phyloP scores from a whole-genome alignment of 1,139 yeast species.

The Blastobotrys apis region DNA sequence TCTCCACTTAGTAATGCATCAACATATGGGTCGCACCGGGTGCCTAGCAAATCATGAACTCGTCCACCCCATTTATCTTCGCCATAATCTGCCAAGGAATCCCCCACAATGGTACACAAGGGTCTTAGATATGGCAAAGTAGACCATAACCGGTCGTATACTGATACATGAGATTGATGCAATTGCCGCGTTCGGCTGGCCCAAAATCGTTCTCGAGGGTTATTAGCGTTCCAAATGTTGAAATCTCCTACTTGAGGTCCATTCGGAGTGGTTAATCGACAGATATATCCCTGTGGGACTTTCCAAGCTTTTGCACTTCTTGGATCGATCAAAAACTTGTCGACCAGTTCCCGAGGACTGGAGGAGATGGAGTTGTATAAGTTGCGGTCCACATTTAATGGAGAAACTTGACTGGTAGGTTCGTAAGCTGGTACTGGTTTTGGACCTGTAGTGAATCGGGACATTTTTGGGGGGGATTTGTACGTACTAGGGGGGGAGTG shows the following conservation, averaged over 20 bases:
- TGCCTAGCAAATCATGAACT: constrained; percentile 62
- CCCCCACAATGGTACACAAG: constrained; percentile 58
- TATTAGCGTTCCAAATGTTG: constrained; percentile 57
- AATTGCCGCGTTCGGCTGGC: constrained; percentile 65
- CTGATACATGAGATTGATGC: constrained; percentile 62
- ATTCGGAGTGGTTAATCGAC: constrained; percentile 58
- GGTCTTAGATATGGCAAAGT: constrained; percentile 61
- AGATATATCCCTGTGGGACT: constrained; percentile 55
- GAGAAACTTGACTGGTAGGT: constrained; percentile 49
- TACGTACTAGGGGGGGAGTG: too few relatives aligned
- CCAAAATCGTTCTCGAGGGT: constrained; percentile 64
- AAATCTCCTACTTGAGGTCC: constrained; percentile 71
- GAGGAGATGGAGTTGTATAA: constrained; percentile 46
- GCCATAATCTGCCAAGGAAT: constrained; percentile 50
- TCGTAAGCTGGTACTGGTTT: constrained; percentile 53
- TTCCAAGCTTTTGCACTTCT: constrained; percentile 58
- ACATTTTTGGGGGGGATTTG: too few relatives aligned
- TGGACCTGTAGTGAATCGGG: too few relatives aligned
- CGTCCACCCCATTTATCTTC: constrained; percentile 64
- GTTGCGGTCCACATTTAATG: constrained; percentile 46
- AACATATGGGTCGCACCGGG: constrained; percentile 66
- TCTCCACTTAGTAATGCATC: constrained; percentile 54
- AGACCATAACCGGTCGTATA: constrained; percentile 61
- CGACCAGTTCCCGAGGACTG: constrained; percentile 39
- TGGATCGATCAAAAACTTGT: constrained; percentile 44